A percentile compares a stretch with the other conserved stretches of the same genome.
phyloP scores from a whole-genome alignment of 305 asterid species.

The Fraxinus floribunda region DNA sequence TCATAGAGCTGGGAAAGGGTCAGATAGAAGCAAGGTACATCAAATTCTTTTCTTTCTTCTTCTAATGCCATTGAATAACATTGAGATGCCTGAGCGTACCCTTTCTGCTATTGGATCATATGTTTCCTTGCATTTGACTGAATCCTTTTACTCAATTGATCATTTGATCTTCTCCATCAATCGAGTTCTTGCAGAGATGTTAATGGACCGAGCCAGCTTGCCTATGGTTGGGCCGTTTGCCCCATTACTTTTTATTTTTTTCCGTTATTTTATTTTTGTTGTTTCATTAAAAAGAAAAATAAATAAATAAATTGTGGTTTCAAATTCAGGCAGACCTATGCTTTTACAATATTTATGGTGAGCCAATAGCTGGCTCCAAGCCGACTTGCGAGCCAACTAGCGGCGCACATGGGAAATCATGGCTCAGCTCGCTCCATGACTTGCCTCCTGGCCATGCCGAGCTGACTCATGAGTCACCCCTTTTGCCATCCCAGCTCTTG shows the following conservation, averaged over 20 bases:
- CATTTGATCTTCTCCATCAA: not conserved
- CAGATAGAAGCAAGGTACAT: constrained; percentile 49
- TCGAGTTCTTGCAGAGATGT: not conserved
- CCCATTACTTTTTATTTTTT: not conserved
- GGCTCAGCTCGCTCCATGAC: not conserved
- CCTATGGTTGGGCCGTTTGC: not conserved
- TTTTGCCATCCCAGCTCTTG: not conserved
- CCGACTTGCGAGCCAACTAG: not conserved
- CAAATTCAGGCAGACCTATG: not conserved
- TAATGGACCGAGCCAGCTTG: not conserved
- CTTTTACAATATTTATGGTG: not conserved
- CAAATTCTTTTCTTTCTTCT: not conserved
- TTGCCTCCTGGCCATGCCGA: not conserved
- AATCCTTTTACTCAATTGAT: not conserved
- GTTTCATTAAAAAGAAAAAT: not conserved
- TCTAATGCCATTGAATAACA: not conserved
- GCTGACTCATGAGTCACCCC: not conserved
- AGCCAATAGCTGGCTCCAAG: not conserved
- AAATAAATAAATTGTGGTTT: not conserved
- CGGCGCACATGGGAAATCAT: not conserved
- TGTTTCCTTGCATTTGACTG: not conserved
- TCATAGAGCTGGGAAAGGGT: constrained; percentile 31
- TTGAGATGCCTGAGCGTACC: not conserved
- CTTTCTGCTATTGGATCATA: not conserved
- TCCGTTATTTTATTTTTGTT: too few species aligned